Base-by-base conservation (phyloP, 805 yeast genomes). In the Wickerhamiella galacta region DNA sequence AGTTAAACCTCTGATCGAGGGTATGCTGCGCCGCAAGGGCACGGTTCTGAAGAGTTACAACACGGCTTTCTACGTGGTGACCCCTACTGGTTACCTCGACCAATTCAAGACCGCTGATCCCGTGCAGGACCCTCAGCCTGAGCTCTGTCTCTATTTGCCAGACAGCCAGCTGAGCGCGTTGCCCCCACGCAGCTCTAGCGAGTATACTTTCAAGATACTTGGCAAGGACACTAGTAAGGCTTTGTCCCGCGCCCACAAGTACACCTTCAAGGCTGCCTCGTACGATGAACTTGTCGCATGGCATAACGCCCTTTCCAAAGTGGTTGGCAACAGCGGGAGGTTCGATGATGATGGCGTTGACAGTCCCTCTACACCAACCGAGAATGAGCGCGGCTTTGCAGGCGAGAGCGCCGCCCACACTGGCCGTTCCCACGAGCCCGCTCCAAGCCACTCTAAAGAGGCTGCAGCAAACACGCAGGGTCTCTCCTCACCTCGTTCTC, bases 51-150 rank as follows among this genome's bases (percentile, higher is more conserved):
- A 63, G 43, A 49, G 54, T 32, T 62, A 56, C 46, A 49, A 51
- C 30, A 48, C 67, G 3, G 56, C 51, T 6, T 60, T 56, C 38
- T 67, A 57, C 45, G 72, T 62, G 22, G 52, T 67, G 27, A 60
- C 72, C 5, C 60, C 57, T 24, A 41, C 68, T 1, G 52, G 59
- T 23, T 63, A 54, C 41, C 42, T 67, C 17, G 60, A 60, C 35
- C 67, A 63, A 40, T 67, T 63, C 49, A 61, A 61, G 37, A 54
- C 66, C 10, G 54, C 60, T 35, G 61, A 66, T 17, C 51, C 49
- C 30, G 42, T 51, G 28, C 48, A 47, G 35, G 69, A 64, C 38
- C 51, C 65, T 12, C 53, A 53, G 15, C 71, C 71, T 10, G 57
- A 59, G 16, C 43, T 61, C 31, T 56, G 61, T 14, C 40, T 67